Evolutionary conservation across 371 early-diverging fungal species (phyloP).

Genomic region (Rhizomucor pusillus): DNA sequence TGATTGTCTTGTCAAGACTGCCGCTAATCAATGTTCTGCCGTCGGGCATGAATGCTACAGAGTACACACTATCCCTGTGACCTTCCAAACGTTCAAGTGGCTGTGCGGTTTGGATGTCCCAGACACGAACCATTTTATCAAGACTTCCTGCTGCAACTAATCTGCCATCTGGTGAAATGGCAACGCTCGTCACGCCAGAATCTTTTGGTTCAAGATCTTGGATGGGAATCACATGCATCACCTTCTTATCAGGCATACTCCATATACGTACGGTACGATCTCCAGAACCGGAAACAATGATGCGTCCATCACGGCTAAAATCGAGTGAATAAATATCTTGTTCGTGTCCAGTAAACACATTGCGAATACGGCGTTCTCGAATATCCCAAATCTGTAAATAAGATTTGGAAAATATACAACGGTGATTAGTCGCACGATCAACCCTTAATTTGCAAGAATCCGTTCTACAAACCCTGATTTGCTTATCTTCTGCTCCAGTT

Average conservation of each 20-base stretch:
- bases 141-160: conserved; percentile 79
- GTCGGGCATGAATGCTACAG: conserved; percentile 91
- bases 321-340: conserved; percentile 95
- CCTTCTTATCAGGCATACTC: conserved; percentile 75
- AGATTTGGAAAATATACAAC: neutral
- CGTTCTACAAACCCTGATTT: conserved; percentile 75
- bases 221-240: conserved; percentile 64
- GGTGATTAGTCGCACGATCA: too few relatives aligned
- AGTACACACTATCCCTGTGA: conserved; percentile 94
- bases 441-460: too few relatives aligned
- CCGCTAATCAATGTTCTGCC: conserved; percentile 87
- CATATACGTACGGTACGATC: conserved; percentile 87
- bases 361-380: conserved; percentile 55
- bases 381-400: conserved; percentile 69
- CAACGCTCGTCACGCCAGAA: conserved; percentile 90
- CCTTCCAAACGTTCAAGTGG: conserved; percentile 85
- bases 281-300: conserved; percentile 88
- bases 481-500: conserved; percentile 96
- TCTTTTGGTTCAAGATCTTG: conserved; percentile 79
- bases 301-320: conserved; percentile 86
- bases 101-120: conserved; percentile 78
- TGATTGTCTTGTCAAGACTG: conserved; percentile 89
- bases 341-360: conserved; percentile 80
- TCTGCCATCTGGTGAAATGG: conserved; percentile 74
- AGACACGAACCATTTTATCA: conserved; percentile 87